Evolutionary conservation across 495 filamentous ascomycete species (phyloP).

Genomic region (Clavariopsis aquatica): DNA sequence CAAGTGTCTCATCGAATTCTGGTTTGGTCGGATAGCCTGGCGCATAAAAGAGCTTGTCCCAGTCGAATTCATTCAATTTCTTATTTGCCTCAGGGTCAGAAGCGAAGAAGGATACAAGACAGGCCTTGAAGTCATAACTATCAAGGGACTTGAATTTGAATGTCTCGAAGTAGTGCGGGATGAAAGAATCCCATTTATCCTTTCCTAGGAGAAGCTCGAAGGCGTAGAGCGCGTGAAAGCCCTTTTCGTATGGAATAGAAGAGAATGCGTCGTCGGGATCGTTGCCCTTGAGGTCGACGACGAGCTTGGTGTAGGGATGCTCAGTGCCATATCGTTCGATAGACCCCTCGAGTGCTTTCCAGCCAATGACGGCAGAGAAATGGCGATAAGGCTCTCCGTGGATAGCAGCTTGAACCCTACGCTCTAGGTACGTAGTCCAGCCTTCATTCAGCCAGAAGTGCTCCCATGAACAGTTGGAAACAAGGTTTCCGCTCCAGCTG

Average conservation of each 20-base stretch:
- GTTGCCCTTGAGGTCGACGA: conserved; percentile 81
- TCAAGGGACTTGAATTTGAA: conserved; percentile 69
- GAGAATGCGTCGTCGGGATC: conserved; percentile 96
- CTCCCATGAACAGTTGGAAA: conserved; percentile 89
- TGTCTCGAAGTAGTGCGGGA: conserved; percentile 61
- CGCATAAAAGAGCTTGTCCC: conserved; percentile 82
- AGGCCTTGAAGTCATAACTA: conserved; percentile 88
- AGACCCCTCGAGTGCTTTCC: conserved; percentile 67
- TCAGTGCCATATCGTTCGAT: conserved; percentile 74
- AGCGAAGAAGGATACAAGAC: conserved; percentile 80
- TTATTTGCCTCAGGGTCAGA: conserved; percentile 65
- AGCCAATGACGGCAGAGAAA: conserved; percentile 90
- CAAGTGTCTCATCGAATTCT: conserved; percentile 82
- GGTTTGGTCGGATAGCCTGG: conserved; percentile 89
- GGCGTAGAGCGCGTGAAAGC: conserved; percentile 77
- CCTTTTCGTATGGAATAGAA: conserved; percentile 78
- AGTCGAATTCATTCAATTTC: conserved; percentile 67
- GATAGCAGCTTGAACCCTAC: conserved; percentile 65
- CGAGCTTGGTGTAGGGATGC: conserved; percentile 89
- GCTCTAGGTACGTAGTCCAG: conserved; percentile 93
- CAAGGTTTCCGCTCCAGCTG: conserved; percentile 91
- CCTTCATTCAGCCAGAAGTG: conserved; percentile 98
- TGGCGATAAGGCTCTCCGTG: conserved; percentile 84
- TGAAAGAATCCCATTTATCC: conserved; percentile 86
- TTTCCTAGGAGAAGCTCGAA: conserved; percentile 85